These are phyloP conservation scores for Talaromyces sp. DNA, from an alignment of 2,329 filamentous ascomycete species.

Conservation along the genomic window DNA sequence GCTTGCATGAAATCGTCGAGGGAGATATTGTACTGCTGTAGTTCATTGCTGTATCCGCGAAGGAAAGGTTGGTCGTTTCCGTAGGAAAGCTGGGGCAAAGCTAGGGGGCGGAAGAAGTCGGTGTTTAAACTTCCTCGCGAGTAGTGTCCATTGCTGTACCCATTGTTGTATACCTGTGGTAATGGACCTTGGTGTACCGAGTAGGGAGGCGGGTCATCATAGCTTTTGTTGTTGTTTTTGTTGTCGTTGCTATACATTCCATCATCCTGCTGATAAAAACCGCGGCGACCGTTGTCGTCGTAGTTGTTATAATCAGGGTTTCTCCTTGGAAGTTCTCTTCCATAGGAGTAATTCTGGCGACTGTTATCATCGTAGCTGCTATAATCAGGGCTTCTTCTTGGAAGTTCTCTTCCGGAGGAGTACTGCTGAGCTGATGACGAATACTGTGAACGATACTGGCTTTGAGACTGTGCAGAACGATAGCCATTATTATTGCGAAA, in stretches of 20 bases:
- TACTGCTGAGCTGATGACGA: not conserved
- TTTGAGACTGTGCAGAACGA: not conserved
- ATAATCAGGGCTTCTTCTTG: no score
- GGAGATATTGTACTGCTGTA: not conserved
- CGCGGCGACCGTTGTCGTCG: no score
- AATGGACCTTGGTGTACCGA: not conserved
- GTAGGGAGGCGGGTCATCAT: not conserved
- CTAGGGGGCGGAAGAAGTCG: not conserved
- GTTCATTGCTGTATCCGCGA: conserved; percentile 2
- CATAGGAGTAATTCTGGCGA: not conserved
- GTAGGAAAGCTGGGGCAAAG: not conserved
- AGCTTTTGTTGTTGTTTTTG: no score
- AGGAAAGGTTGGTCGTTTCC: conserved; percentile 5
- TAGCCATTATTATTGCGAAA: not conserved
- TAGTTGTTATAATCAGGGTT: no score
- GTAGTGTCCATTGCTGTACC: not conserved
- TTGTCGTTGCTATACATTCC: not conserved
- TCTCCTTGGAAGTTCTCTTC: not conserved
- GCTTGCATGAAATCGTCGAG: not conserved
- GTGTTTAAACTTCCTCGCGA: not conserved
- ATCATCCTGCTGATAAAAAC: not conserved
- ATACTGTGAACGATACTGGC: not conserved
- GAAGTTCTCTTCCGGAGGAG: not conserved
- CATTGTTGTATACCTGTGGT: not conserved
- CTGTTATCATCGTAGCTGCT: no score